Evolutionary conservation across 2,329 filamentous ascomycete genomes (phyloP).

Genomic region (Tolypocladium cylindrosporum): DNA sequence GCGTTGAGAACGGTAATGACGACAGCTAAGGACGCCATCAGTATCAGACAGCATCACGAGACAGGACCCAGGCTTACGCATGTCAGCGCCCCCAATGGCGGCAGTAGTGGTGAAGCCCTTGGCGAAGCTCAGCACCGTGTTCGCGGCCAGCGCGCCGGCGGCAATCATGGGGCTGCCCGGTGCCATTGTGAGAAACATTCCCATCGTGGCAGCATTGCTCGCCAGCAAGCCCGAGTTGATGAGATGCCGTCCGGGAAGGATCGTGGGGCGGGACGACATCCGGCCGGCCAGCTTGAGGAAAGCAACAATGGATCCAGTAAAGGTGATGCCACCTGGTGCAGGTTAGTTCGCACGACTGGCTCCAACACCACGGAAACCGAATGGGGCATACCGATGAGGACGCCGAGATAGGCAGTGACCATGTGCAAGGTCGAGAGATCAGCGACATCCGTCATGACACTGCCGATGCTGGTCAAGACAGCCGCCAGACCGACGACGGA

Average conservation of each 20-base stretch:
- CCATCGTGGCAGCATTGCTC: constrained; percentile 73
- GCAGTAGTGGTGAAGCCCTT: constrained; percentile 84
- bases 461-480: constrained; percentile 80
- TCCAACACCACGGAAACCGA: background rate
- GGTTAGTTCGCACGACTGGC: background rate
- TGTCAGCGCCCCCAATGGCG: constrained; percentile 86
- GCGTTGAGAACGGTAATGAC: constrained; percentile 87
- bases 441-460: constrained; percentile 64
- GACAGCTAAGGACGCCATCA: constrained; percentile 39
- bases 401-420: constrained; percentile 77
- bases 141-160: constrained; percentile 66
- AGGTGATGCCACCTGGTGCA: constrained; percentile 60
- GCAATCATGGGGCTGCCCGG: constrained; percentile 71
- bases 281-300: constrained; percentile 78
- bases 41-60: background rate
- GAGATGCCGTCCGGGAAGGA: constrained; percentile 63
- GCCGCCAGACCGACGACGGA: constrained; percentile 85
- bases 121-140: constrained; percentile 66
- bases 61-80: constrained; percentile 42
- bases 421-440: constrained; percentile 71
- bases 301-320: constrained; percentile 82
- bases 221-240: constrained; percentile 68
- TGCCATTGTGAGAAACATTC: constrained; percentile 71
- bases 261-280: constrained; percentile 69
- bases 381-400: constrained; percentile 54